Percentiles rank a stretch among this genome's conserved stretches.
phyloP scores from a whole-genome alignment of 2,329 filamentous ascomycete species.

The Colletotrichum sp. region DNA sequence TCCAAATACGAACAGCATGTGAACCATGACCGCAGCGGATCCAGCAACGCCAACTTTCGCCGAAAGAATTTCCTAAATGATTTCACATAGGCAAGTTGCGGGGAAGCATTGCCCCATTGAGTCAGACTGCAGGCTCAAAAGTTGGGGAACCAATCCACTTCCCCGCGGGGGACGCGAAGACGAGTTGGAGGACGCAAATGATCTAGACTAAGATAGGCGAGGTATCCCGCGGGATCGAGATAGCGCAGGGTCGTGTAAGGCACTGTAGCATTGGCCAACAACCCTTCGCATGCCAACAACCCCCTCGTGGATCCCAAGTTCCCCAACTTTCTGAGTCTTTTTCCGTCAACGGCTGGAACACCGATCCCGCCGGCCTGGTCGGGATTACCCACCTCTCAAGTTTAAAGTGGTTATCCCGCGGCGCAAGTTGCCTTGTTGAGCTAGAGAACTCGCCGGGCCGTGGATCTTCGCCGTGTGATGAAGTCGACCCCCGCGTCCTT shows the following conservation, averaged over 20 bases:
- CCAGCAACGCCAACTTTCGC: neutral
- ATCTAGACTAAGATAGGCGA: slow-evolving; percentile 3
- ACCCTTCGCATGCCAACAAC: neutral
- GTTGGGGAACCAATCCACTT: slow-evolving; percentile 13
- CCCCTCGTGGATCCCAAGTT: neutral
- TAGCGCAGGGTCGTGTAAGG: neutral
- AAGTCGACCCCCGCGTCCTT: neutral
- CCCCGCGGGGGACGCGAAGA: slow-evolving; percentile 5
- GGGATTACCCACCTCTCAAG: neutral
- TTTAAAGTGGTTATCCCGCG: neutral
- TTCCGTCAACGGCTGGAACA: slow-evolving; percentile 5
- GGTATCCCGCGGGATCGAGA: slow-evolving; percentile 7
- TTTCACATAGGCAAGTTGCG: neutral
- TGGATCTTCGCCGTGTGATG: neutral
- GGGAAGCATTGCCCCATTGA: neutral
- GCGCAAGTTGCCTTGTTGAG: neutral
- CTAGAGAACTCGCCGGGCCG: neutral
- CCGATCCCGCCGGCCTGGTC: neutral
- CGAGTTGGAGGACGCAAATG: neutral
- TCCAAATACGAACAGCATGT: neutral
- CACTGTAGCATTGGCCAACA: neutral
- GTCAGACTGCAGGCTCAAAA: neutral
- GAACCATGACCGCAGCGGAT: neutral
- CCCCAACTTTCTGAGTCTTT: neutral
- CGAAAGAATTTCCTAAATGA: neutral